Base-by-base conservation (phyloP, 2,329 filamentous ascomycete species). In the Diaporthe eres region DNA sequence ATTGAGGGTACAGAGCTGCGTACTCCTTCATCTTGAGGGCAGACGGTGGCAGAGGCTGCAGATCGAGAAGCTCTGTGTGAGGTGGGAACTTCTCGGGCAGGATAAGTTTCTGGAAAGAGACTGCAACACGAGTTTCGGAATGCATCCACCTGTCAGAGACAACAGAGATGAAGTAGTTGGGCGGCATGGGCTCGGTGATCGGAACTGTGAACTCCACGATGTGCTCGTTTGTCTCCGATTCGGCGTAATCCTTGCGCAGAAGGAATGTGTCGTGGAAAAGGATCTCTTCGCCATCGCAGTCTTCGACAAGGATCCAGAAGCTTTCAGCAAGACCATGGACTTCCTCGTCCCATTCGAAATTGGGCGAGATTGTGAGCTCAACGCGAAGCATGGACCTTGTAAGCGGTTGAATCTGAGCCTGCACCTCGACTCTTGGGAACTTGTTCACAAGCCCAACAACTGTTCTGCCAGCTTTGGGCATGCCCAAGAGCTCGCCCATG, bases 91-190 rank as follows among this genome's bases (percentile, higher is more conserved):
- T 97, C 83, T 98, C 96, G 0, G 97, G 97, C 7, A 99, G 89
- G 58, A 98, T 94, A 39, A 99, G 89, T 83, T 98, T 98, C 83
- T 98, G 94, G 87, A 99, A 98, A 0, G 96, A 96, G 2, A 99
- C 94, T 0, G 96, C 94, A 72, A 99, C 88, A 82, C 96, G 95
- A 1, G 96, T 98, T 86, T 99, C 96, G 0, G 96, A 95, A 82
- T 98, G 95, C 95, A 99, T 98, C 97, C 97, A 99, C 79, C 97
- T 90, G 84, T 99, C 97, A 4, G 96, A 98, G 28, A 98, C 87
- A 53, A 99, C 91, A 0, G 95, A 97, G 80, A 99, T 95, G 85
- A 99, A 99, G 86, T 99, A 99, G 84, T 99, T 98, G 0, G 97
- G 97, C 19, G 97, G 97, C 94, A 98, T 98, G 0, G 97, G 97